phyloP scores from a whole-genome alignment of 1,284 basidiomycete species.

The Boletus albobrunnescens region DNA sequence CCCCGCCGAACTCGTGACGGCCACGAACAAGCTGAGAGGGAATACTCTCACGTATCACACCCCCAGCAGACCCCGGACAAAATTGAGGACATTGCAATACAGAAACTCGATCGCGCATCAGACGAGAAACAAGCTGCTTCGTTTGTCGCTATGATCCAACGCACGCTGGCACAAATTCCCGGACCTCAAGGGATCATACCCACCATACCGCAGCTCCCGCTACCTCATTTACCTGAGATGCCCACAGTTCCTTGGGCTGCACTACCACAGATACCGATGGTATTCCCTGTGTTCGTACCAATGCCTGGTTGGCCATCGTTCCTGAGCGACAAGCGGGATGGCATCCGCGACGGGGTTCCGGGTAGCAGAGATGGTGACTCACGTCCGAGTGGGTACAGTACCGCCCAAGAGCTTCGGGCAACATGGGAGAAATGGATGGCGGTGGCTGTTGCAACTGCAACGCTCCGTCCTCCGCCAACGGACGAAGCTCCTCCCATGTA shows the following conservation, averaged over 20 bases:
- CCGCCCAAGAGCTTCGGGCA: constrained; percentile 59
- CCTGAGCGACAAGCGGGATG: constrained; percentile 46
- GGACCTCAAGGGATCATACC: constrained; percentile 53
- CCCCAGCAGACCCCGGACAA: constrained; percentile 19
- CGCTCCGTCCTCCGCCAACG: constrained; percentile 42
- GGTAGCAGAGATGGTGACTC: constrained; percentile 35
- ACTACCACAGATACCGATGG: constrained; percentile 68
- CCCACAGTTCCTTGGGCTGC: constrained; percentile 61
- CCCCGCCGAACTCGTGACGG: constrained; percentile 31
- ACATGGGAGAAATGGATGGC: constrained; percentile 74
- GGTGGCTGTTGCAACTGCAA: constrained; percentile 44
- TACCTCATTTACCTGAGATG: constrained; percentile 52
- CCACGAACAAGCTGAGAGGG: constrained; percentile 20
- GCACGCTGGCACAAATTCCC: constrained; percentile 67
- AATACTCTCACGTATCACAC: constrained; percentile 10
- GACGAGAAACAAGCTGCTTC: constrained; percentile 68
- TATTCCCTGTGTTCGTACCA: constrained; percentile 76
- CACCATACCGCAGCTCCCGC: constrained; percentile 54
- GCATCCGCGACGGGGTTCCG: constrained; percentile 28
- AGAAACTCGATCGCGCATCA: constrained; percentile 24
- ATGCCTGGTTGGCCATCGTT: constrained; percentile 65
- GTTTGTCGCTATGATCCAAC: constrained; percentile 69
- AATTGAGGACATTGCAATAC: constrained; percentile 20
- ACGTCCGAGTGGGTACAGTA: constrained; percentile 36
- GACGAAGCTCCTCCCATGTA: constrained; percentile 66